These are phyloP conservation scores for Protomyces pachydermus DNA, from an alignment of 1,139 yeast species.

Conservation along the genomic window DNA sequence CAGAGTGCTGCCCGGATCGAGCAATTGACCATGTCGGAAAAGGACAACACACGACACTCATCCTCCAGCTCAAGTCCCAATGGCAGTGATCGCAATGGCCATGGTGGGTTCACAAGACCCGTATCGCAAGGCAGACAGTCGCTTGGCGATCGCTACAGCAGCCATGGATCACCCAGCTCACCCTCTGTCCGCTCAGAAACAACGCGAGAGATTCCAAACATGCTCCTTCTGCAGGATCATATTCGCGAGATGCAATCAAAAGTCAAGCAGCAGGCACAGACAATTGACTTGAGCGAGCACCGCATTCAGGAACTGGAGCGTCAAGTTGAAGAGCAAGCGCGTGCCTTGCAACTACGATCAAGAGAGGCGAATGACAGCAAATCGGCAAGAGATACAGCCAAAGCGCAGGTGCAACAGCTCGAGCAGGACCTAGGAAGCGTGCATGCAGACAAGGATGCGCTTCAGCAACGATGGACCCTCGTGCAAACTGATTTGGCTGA, in stretches of 20 bases:
- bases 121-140: background rate
- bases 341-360: background rate
- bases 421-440: slow-evolving; percentile 1
- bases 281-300: slow-evolving; percentile 4
- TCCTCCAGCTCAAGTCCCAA: background rate
- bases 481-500: background rate
- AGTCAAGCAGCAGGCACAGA: slow-evolving; percentile 7
- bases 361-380: background rate
- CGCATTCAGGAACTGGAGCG: slow-evolving; percentile 11
- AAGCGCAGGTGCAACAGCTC: slow-evolving; percentile 1
- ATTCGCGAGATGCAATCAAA: slow-evolving; percentile 9
- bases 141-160: background rate
- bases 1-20: background rate
- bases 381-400: background rate
- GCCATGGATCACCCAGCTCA: background rate
- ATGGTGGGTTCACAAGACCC: background rate
- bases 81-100: background rate
- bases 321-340: background rate
- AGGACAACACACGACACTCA: slow-evolving; percentile 5
- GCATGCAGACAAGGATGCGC: background rate
- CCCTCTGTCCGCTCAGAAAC: background rate
- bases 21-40: background rate
- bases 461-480: background rate
- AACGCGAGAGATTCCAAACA: background rate
- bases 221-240: background rate